Percentiles rank a stretch among this genome's conserved stretches.
Evolutionary conservation across 1,284 basidiomycete genomes (phyloP).

Genomic region (Moniliophthora roreri): DNA sequence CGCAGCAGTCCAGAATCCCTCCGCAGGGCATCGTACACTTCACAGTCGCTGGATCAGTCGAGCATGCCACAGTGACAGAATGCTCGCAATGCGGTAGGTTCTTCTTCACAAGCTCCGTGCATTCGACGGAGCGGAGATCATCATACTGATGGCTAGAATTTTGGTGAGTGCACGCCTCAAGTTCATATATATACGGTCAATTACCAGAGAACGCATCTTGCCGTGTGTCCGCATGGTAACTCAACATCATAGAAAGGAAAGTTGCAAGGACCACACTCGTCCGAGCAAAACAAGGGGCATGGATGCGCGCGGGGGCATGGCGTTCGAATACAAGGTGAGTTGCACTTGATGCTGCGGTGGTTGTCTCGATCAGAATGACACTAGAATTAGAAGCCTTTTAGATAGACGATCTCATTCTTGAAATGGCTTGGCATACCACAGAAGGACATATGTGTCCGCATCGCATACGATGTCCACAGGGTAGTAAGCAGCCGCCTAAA

Average conservation of each 20-base stretch:
- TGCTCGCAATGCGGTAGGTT: constrained; percentile 61
- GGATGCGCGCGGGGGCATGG: constrained; percentile 61
- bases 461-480: constrained; percentile 55
- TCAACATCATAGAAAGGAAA: constrained; percentile 46
- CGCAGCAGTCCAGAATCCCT: constrained; percentile 53
- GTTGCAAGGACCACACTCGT: constrained; percentile 55
- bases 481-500: constrained; percentile 66
- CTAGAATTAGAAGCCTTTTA: constrained; percentile 29
- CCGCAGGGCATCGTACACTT: constrained; percentile 46
- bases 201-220: constrained; percentile 54
- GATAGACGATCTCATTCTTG: not conserved
- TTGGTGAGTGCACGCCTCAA: constrained; percentile 2
- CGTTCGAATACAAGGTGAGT: constrained; percentile 39
- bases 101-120: constrained; percentile 44
- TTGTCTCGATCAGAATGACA: constrained; percentile 57
- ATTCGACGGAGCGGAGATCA: constrained; percentile 43
- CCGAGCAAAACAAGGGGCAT: constrained; percentile 54
- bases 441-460: constrained; percentile 73
- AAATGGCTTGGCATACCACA: constrained; percentile 39
- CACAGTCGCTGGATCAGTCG: constrained; percentile 36
- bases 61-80: constrained; percentile 43
- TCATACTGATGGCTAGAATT: constrained; percentile 46
- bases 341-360: constrained; percentile 10
- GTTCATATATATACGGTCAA: constrained; percentile 16
- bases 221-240: constrained; percentile 66